Conservation (phyloP, 768 basidiomycete genomes). For the Agaricus bisporus region DNA sequence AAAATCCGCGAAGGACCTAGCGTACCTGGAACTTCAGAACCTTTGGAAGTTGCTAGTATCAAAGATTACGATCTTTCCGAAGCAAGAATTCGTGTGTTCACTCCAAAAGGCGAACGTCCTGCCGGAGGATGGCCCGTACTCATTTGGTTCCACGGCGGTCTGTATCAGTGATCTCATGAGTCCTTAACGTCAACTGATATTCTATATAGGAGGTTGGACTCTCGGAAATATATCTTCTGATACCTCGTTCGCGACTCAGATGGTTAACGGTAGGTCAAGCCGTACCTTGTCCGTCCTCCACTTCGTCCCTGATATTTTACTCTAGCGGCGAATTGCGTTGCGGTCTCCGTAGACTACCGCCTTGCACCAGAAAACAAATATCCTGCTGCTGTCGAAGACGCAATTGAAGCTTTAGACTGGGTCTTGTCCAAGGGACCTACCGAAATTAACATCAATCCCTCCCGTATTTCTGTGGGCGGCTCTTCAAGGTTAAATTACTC, state of each 20-base stretch:
- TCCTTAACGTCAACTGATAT: background rate
- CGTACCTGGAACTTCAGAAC: slow-evolving; percentile 51
- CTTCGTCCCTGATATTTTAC: background rate
- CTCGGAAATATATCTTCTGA: slow-evolving; percentile 59
- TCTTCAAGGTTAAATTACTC: slow-evolving; percentile 52
- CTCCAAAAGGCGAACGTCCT: slow-evolving; percentile 48
- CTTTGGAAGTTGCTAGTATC: slow-evolving; percentile 48
- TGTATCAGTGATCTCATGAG: slow-evolving; percentile 10
- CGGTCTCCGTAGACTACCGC: slow-evolving; percentile 65
- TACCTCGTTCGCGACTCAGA: slow-evolving; percentile 54
- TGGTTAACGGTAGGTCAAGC: slow-evolving; percentile 44
- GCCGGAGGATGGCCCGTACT: slow-evolving; percentile 63
- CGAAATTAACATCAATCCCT: slow-evolving; percentile 41
- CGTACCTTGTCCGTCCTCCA: background rate
- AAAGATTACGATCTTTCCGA: slow-evolving; percentile 47
- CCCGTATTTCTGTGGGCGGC: slow-evolving; percentile 62
- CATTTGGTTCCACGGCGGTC: slow-evolving; percentile 72
- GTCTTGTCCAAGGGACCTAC: slow-evolving; percentile 40
- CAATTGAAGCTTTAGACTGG: slow-evolving; percentile 63
- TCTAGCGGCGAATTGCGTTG: slow-evolving; percentile 54
- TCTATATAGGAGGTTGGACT: slow-evolving; percentile 62
- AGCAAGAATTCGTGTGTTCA: slow-evolving; percentile 57
- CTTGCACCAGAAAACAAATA: slow-evolving; percentile 68
- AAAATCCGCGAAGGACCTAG: slow-evolving; percentile 43
- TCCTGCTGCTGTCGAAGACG: slow-evolving; percentile 67